A percentile compares a stretch with the other conserved stretches of the same genome.
phyloP scores from a whole-genome alignment of 306 rosid genomes.

The Adenanthera pavonina region DNA sequence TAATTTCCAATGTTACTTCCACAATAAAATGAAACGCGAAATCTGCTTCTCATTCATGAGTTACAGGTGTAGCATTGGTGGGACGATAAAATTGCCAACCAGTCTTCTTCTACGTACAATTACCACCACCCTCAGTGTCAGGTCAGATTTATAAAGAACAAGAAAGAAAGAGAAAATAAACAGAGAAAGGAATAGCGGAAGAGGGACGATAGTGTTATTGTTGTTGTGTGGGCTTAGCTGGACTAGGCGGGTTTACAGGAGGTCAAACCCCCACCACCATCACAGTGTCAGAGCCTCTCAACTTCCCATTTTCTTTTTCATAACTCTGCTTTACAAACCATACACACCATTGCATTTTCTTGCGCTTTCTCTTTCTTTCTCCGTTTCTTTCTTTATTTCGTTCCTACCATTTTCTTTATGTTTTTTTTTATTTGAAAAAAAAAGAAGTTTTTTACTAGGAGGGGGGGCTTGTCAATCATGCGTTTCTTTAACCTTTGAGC shows the following conservation, averaged over 20 bases:
- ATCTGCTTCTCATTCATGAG: neutral
- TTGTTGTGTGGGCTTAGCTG: constrained; percentile 47
- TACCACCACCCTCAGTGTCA: neutral
- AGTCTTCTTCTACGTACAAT: constrained; percentile 9
- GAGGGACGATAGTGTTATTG: neutral
- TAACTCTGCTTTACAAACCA: neutral
- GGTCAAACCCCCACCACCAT: constrained; percentile 47
- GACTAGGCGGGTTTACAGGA: constrained; percentile 54
- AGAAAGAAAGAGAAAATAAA: neutral
- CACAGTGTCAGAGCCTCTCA: constrained; percentile 20
- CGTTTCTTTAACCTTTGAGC: neutral
- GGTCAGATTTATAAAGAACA: neutral
- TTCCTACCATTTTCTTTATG: neutral
- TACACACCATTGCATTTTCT: neutral
- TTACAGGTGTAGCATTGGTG: neutral
- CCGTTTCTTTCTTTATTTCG: neutral
- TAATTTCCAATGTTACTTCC: neutral
- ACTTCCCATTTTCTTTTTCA: neutral
- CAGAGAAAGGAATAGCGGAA: neutral
- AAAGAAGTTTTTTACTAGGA: neutral
- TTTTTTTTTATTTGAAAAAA: neutral
- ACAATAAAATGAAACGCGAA: neutral
- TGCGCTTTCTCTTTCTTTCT: neutral
- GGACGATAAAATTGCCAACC: neutral
- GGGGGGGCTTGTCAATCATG: neutral